A percentile compares a stretch with the other conserved stretches of the same genome.
phyloP scores from a whole-genome alignment of 139 green algal genomes.

The Chlamydomonas asymmetrica region DNA sequence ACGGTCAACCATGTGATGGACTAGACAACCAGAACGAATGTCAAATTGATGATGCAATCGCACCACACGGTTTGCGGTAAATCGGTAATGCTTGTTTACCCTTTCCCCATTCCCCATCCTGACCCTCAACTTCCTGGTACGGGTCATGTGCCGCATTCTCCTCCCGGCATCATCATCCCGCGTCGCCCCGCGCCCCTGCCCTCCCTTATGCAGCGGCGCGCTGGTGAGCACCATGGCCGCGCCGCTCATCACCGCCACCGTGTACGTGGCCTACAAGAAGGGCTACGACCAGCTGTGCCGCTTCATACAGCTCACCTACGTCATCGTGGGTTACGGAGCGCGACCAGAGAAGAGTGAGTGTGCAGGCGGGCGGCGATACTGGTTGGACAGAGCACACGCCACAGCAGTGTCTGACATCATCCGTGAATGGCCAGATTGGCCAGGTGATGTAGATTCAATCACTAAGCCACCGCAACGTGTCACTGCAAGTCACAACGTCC shows the following conservation, averaged over 20 bases:
- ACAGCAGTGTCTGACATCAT: not conserved
- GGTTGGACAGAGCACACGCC: not conserved
- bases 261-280: constrained; percentile 8
- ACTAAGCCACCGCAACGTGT: not conserved
- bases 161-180: not conserved
- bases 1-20: too few relatives aligned
- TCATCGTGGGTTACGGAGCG: constrained; percentile 19
- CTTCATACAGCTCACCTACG: constrained; percentile 26
- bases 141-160: not conserved
- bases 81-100: not conserved
- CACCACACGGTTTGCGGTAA: too few relatives aligned
- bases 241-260: not conserved
- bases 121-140: not conserved
- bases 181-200: not conserved
- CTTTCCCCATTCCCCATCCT: not conserved
- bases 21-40: too few relatives aligned
- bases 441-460: not conserved
- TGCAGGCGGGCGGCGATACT: not conserved
- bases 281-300: constrained; percentile 9
- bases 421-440: not conserved
- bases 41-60: too few relatives aligned
- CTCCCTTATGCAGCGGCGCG: not conserved
- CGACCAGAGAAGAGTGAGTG: constrained; percentile 22
- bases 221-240: constrained; percentile 4
- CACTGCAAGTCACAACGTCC: not conserved